These are phyloP conservation scores for Penicillium sp. DNA, from an alignment of 2,329 filamentous ascomycete species.

Conservation along the genomic window DNA sequence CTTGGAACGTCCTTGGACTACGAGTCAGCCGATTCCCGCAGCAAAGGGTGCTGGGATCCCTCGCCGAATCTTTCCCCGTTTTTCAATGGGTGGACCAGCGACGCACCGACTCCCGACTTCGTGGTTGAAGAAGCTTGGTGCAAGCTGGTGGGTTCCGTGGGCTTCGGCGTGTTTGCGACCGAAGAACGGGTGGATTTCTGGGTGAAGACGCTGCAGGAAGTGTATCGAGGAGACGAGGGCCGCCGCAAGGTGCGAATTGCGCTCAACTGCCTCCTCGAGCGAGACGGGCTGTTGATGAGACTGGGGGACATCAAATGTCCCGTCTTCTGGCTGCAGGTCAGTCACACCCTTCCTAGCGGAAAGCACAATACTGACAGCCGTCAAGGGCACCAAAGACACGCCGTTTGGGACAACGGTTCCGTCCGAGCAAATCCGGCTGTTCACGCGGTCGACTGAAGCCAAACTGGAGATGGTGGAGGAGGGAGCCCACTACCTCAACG, in stretches of 20 bases:
- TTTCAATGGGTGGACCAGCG: constrained; percentile 49
- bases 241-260: constrained; percentile 54
- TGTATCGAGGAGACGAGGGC: constrained; percentile 57
- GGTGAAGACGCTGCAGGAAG: constrained; percentile 49
- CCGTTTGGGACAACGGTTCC: constrained; percentile 25
- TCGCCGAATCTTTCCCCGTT: constrained; percentile 37
- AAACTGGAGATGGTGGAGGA: constrained; percentile 51
- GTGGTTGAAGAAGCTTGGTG: constrained; percentile 48
- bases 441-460: constrained; percentile 50
- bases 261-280: constrained; percentile 54
- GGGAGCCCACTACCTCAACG: constrained; percentile 57
- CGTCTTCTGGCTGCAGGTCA: constrained; percentile 57
- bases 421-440: constrained; percentile 53
- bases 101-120: constrained; percentile 48
- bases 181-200: constrained; percentile 49
- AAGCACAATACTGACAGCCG: background rate
- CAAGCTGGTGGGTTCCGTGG: constrained; percentile 52
- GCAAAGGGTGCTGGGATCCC: constrained; percentile 56
- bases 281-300: constrained; percentile 54
- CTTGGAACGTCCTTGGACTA: constrained; percentile 59
- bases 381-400: constrained; percentile 26
- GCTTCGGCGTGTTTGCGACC: constrained; percentile 50
- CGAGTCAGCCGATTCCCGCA: constrained; percentile 50
- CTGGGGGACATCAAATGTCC: constrained; percentile 56
- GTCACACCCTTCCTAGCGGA: background rate